phyloP scores from a whole-genome alignment of 371 early-diverging fungal species.

The Mortierella sp. region DNA sequence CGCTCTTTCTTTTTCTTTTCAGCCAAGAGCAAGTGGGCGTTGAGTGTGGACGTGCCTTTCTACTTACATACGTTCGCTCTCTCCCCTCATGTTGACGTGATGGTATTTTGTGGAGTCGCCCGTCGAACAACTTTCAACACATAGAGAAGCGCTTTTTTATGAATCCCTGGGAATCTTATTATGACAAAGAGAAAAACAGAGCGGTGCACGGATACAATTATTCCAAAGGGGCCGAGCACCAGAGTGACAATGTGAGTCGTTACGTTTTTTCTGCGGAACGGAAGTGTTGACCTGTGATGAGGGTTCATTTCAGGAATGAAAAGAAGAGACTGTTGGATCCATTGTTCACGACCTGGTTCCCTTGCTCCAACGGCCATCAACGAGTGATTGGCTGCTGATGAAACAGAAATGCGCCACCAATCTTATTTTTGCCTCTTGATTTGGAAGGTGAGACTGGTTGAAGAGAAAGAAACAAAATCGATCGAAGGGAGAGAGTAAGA shows the following conservation, averaged over 20 bases:
- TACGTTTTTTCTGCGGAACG: background rate
- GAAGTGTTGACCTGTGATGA: background rate
- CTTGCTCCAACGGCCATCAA: background rate
- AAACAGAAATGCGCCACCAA: conserved; percentile 2
- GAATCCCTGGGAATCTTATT: too few relatives aligned
- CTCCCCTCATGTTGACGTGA: background rate
- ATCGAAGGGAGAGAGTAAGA: conserved; percentile 5
- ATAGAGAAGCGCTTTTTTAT: too few relatives aligned
- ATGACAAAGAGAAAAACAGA: background rate
- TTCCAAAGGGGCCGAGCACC: background rate
- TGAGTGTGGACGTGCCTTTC: too few relatives aligned
- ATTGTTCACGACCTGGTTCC: background rate
- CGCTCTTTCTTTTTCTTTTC: too few relatives aligned
- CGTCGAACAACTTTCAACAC: background rate
- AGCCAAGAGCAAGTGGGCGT: too few relatives aligned
- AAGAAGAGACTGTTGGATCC: background rate
- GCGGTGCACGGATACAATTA: background rate
- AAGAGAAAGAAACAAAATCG: background rate
- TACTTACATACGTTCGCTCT: too few relatives aligned
- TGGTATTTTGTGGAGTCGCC: background rate
- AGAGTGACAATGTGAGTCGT: background rate
- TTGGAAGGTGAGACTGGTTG: background rate
- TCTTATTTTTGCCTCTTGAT: background rate
- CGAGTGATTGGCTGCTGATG: background rate
- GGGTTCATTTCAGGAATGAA: background rate